Conservation (phyloP, 768 basidiomycete genomes). For the Astraeus odoratus region DNA sequence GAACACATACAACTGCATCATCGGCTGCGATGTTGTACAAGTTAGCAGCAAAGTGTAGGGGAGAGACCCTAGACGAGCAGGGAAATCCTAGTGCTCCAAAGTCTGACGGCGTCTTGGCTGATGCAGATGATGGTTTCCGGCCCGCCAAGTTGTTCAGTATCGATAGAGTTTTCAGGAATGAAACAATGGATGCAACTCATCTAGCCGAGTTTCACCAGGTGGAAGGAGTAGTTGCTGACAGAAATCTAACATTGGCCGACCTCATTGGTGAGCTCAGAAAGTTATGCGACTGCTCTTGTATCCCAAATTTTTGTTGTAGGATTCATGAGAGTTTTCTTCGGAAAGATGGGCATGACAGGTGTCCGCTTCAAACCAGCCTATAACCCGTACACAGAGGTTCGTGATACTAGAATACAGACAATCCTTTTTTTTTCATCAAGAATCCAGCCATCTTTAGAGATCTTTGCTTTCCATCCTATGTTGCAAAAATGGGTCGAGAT, state of each 20-base stretch:
- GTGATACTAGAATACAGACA: conserved; percentile 6
- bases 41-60: conserved; percentile 78
- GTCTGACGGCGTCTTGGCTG: conserved; percentile 5
- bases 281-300: background rate
- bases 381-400: conserved; percentile 94
- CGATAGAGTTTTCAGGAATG: conserved; percentile 97
- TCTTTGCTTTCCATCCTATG: conserved; percentile 96
- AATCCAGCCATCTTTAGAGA: conserved; percentile 85
- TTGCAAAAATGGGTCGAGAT: conserved; percentile 96
- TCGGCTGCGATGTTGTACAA: conserved; percentile 92
- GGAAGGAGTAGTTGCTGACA: conserved; percentile 98
- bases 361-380: conserved; percentile 98
- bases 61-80: conserved; percentile 42
- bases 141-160: conserved; percentile 96
- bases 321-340: conserved; percentile 98
- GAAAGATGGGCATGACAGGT: conserved; percentile 92
- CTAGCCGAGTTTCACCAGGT: conserved; percentile 99
- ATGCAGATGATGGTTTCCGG: conserved; percentile 65
- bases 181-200: conserved; percentile 98
- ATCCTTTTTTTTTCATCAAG: conserved; percentile 5
- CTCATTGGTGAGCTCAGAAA: conserved; percentile 63
- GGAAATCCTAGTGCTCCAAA: conserved; percentile 3
- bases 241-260: conserved; percentile 86
- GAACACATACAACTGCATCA: conserved; percentile 96
- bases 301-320: conserved; percentile 38